These are phyloP conservation scores for Venturia aucupariae DNA, from an alignment of 2,329 filamentous ascomycete species.

Conservation along the genomic window DNA sequence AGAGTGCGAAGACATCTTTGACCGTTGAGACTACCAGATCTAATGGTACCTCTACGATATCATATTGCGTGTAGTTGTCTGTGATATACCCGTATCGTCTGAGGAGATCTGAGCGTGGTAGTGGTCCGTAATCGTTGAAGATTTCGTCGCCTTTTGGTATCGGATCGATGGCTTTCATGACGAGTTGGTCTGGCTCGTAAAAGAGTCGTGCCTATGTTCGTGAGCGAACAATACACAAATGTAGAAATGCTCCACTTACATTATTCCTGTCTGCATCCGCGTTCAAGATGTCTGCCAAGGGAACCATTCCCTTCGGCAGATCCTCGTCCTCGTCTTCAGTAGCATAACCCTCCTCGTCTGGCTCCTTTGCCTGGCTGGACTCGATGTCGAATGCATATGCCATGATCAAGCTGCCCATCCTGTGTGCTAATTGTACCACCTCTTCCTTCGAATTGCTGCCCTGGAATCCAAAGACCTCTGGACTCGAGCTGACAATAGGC, in stretches of 20 bases:
- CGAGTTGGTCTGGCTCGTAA: conserved; percentile 50
- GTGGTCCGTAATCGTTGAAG: conserved; percentile 80
- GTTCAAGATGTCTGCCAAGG: conserved; percentile 82
- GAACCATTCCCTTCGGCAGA: conserved; percentile 72
- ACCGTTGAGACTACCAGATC: conserved; percentile 43
- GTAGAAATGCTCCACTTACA: conserved; percentile 34
- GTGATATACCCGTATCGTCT: conserved; percentile 85
- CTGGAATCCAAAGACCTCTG: conserved; percentile 31
- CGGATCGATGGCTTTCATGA: conserved; percentile 60
- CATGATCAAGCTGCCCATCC: conserved; percentile 85
- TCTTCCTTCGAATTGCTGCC: conserved; percentile 25
- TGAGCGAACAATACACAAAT: background rate
- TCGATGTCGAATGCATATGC: conserved; percentile 83
- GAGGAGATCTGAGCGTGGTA: conserved; percentile 73
- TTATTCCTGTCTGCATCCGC: conserved; percentile 79
- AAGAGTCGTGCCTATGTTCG: conserved; percentile 45
- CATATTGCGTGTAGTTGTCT: conserved; percentile 63
- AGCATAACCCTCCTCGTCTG: conserved; percentile 45
- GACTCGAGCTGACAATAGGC: conserved; percentile 40
- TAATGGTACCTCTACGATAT: conserved; percentile 72
- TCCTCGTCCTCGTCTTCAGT: conserved; percentile 40
- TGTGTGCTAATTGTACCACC: conserved; percentile 54
- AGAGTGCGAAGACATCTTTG: conserved; percentile 33
- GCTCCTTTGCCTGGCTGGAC: conserved; percentile 39
- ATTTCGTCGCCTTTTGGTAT: conserved; percentile 68